A percentile compares a stretch with the other conserved stretches of the same genome.
Evolutionary conservation across 148 eudicot genomes (phyloP).

Genomic region (Nepenthes gracilis): DNA sequence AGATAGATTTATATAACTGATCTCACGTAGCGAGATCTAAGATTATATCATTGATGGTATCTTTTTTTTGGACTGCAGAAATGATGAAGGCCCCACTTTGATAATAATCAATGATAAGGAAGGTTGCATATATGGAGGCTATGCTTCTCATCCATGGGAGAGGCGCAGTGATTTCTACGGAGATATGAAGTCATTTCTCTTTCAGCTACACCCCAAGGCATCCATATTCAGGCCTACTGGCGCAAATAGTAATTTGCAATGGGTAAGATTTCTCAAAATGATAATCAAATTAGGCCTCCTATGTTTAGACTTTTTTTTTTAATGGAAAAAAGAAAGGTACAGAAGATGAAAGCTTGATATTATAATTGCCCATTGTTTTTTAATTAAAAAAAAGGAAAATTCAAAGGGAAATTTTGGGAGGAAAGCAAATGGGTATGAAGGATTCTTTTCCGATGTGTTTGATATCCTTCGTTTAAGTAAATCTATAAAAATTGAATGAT

Average conservation of each 20-base stretch:
- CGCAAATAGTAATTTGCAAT: constrained; percentile 78
- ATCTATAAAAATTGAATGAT: too few relatives aligned
- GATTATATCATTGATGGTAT: not conserved
- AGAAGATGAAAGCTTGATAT: too few relatives aligned
- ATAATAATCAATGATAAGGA: constrained; percentile 77
- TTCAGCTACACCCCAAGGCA: constrained; percentile 75
- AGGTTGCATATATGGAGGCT: constrained; percentile 83
- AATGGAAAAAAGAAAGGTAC: too few relatives aligned
- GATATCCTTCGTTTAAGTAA: too few relatives aligned
- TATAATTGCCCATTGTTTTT: too few relatives aligned
- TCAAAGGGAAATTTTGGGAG: too few relatives aligned
- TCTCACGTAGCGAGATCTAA: too few relatives aligned
- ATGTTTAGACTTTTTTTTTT: not conserved
- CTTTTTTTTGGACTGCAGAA: constrained; percentile 39
- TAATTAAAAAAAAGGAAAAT: too few relatives aligned
- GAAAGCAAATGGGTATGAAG: too few relatives aligned
- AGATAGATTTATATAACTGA: too few relatives aligned
- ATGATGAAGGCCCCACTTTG: constrained; percentile 65
- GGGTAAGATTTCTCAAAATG: constrained; percentile 40
- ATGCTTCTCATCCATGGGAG: constrained; percentile 92
- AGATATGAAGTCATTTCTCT: constrained; percentile 79
- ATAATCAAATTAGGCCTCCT: not conserved
- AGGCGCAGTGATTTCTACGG: constrained; percentile 87
- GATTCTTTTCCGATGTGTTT: too few relatives aligned
- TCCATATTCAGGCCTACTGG: constrained; percentile 76